Conservation (phyloP, 768 basidiomycete genomes). For the Lactifluus volemus region DNA sequence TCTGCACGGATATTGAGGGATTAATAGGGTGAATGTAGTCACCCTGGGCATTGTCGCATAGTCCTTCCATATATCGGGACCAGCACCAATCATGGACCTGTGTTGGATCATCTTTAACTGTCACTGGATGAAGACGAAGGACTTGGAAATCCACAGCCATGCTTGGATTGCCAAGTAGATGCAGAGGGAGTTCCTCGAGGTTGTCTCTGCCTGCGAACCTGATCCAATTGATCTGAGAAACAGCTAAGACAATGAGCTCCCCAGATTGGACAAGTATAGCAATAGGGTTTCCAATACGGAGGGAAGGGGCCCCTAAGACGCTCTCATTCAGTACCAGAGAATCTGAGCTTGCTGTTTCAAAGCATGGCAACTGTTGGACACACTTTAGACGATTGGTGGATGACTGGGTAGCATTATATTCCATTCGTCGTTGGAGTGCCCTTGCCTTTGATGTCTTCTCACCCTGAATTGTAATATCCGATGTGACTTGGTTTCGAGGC, state of each 20-base stretch:
- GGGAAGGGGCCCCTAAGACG: neutral
- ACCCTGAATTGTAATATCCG: neutral
- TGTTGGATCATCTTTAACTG: neutral
- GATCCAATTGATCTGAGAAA: no score
- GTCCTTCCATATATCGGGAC: neutral
- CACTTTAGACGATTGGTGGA: neutral
- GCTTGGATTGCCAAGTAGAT: neutral
- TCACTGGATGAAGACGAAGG: neutral
- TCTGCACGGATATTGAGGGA: neutral
- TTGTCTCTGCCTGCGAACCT: no score
- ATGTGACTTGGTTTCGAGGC: neutral
- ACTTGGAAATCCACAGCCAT: neutral
- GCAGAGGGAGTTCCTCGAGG: no score
- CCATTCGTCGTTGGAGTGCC: no score
- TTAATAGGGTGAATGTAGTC: neutral
- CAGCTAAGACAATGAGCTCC: no score
- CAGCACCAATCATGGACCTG: neutral
- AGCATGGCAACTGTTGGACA: neutral
- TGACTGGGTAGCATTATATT: no score
- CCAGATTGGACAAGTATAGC: neutral
- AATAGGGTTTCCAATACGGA: neutral
- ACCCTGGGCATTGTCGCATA: neutral
- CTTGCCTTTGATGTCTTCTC: neutral
- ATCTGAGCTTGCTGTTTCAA: neutral
- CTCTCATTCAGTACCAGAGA: neutral